Evolutionary conservation across 2,329 filamentous ascomycete genomes (phyloP).

Genomic region (Stachybotrys chartarum): DNA sequence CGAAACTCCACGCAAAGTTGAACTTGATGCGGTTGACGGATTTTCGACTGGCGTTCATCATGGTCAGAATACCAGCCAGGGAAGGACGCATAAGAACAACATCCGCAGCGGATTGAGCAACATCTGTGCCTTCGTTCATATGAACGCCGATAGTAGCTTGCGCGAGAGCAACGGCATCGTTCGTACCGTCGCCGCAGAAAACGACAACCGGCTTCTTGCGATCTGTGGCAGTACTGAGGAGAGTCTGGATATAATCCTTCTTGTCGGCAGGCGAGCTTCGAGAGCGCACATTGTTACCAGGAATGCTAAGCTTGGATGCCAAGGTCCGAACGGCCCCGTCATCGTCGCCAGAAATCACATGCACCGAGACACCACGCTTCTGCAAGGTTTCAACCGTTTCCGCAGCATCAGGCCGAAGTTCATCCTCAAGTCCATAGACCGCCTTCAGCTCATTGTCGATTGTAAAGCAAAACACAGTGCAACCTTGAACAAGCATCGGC

Average conservation of each 20-base stretch:
- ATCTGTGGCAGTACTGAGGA: conserved; percentile 17
- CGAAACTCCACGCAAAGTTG: conserved; percentile 63
- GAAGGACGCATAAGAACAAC: conserved; percentile 55
- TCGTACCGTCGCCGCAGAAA: conserved; percentile 73
- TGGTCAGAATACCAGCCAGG: conserved; percentile 47
- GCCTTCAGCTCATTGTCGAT: conserved; percentile 27
- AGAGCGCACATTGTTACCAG: conserved; percentile 27
- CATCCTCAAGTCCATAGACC: conserved; percentile 39
- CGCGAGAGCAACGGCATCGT: conserved; percentile 67
- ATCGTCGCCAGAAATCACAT: conserved; percentile 47
- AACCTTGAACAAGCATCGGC: conserved; percentile 23
- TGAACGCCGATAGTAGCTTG: conserved; percentile 66
- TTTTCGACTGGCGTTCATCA: conserved; percentile 46
- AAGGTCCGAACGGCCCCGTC: conserved; percentile 36
- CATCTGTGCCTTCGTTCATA: conserved; percentile 53
- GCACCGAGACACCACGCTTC: conserved; percentile 31
- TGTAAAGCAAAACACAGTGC: conserved; percentile 41
- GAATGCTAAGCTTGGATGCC: conserved; percentile 32
- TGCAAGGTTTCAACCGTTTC: conserved; percentile 27
- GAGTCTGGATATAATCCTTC: conserved; percentile 31
- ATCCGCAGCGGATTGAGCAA: conserved; percentile 61
- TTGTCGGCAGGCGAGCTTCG: conserved; percentile 39
- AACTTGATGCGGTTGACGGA: conserved; percentile 47
- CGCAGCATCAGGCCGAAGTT: conserved; percentile 34
- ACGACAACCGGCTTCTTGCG: conserved; percentile 39